These are phyloP conservation scores for Pythium oligandrum DNA, from an alignment of 352 stramenopile genomes.

Conservation along the genomic window DNA sequence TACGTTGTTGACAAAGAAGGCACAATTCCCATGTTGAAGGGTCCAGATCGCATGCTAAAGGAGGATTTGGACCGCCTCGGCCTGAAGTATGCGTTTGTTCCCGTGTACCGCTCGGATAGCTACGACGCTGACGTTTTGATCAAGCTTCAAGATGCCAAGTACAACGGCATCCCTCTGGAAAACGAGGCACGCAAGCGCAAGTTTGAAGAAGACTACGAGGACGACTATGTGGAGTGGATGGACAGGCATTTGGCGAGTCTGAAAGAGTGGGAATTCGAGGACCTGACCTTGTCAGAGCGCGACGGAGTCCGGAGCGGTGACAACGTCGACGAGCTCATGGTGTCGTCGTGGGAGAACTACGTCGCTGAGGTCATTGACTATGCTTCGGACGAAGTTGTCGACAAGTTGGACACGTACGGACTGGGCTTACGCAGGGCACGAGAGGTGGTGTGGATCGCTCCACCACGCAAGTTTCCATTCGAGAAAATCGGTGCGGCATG, in stretches of 20 bases:
- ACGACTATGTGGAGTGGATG: no score
- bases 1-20: background rate
- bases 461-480: constrained; percentile 6
- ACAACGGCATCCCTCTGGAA: no score
- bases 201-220: background rate
- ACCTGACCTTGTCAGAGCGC: no score
- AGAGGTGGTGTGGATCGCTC: constrained; percentile 12
- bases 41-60: constrained; percentile 6
- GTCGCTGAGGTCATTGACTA: background rate
- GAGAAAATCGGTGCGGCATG: constrained; percentile 9
- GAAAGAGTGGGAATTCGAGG: no score
- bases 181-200: no score
- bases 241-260: no score
- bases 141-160: background rate
- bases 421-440: constrained; percentile 4
- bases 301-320: no score
- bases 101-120: constrained; percentile 5
- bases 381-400: background rate
- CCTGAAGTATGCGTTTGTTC: constrained; percentile 11
- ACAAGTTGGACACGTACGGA: constrained; percentile 2
- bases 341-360: constrained; percentile 2
- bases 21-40: constrained; percentile 12
- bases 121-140: constrained; percentile 1
- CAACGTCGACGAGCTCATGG: background rate
- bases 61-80: constrained; percentile 9